Evolutionary conservation across 176 grass and related monocot genomes (phyloP).

Genomic region (Triticum aestivum): IWGSC_CS_RefSeq_v2.1 NC_057806.1:47808069-47808568

Average conservation of each 20-base stretch:
- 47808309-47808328: not conserved
- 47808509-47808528: conserved; percentile 66
- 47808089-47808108: not conserved
- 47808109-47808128: not conserved
- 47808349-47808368: not conserved
- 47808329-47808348: not conserved
- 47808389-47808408: no score
- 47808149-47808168: not conserved
- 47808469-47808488: not conserved
- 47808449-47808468: not conserved
- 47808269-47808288: conserved; percentile 4
- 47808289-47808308: not conserved
- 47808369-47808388: not conserved
- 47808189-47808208: not conserved
- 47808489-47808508: conserved; percentile 28
- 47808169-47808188: not conserved
- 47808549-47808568: conserved; percentile 97
- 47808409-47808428: no score
- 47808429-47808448: no score
- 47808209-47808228: conserved; percentile 2
- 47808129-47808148: not conserved
- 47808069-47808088: not conserved
- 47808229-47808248: conserved; percentile 11
- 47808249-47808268: not conserved
- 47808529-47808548: conserved; percentile 96